Evolutionary conservation across 1,139 yeast species (phyloP).

Genomic region (Pneumocystis sp.): DNA sequence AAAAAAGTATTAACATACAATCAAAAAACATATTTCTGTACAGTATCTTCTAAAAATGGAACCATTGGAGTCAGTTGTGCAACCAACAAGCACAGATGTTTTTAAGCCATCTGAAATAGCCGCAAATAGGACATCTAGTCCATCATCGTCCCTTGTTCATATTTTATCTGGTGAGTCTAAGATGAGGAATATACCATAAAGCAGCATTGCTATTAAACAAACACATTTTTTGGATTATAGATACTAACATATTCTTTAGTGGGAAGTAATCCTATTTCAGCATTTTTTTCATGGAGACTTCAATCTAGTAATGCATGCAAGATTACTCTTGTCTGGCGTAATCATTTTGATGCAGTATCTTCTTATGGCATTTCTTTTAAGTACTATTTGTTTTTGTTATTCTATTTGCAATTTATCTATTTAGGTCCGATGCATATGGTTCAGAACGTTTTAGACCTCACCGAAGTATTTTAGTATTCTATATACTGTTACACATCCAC

Average conservation of each 20-base stretch:
- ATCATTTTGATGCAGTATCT: constrained; percentile 15
- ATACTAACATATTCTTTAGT: constrained; percentile 8
- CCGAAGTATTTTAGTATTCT: constrained; percentile 8
- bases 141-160: not conserved
- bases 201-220: not conserved
- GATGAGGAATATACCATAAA: not conserved
- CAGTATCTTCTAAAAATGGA: not conserved
- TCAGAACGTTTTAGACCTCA: constrained; percentile 15
- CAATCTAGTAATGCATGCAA: constrained; percentile 16
- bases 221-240: not conserved
- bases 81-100: not conserved
- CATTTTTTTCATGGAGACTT: constrained; percentile 17
- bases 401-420: constrained; percentile 1
- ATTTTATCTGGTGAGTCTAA: constrained; percentile 9
- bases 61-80: not conserved
- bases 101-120: not conserved
- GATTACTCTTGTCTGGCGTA: constrained; percentile 16
- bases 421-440: constrained; percentile 13
- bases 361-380: constrained; percentile 15
- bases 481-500: not conserved
- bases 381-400: not conserved
- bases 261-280: constrained; percentile 17
- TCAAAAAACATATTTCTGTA: not conserved
- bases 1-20: not conserved
- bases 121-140: not conserved